Conservation (phyloP, 1,139 yeast genomes). For the Geotrichum aggregatum region DNA sequence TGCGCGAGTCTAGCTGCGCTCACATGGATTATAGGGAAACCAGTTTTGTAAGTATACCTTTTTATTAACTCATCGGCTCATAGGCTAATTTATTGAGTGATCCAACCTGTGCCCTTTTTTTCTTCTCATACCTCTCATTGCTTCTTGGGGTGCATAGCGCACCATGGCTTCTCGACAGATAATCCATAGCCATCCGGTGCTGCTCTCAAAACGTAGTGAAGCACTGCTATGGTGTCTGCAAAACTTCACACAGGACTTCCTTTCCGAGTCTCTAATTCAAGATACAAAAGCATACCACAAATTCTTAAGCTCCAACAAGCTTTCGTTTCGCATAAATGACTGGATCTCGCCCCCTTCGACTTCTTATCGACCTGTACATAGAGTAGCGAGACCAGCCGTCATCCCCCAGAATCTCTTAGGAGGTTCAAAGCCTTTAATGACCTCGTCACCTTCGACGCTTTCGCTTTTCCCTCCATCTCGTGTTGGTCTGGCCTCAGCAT, state of each 20-base stretch:
- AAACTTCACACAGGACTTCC: constrained; percentile 21
- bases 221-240: constrained; percentile 19
- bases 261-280: constrained; percentile 17
- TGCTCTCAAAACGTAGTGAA: constrained; percentile 15
- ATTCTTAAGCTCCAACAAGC: constrained; percentile 12
- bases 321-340: constrained; percentile 15
- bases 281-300: constrained; percentile 12
- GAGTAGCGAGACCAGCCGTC: neutral
- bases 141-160: constrained; percentile 15
- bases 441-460: neutral
- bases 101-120: neutral
- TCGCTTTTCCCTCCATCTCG: neutral
- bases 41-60: neutral
- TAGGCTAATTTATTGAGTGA: neutral
- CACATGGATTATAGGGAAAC: neutral
- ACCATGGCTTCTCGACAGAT: constrained; percentile 21
- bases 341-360: constrained; percentile 9
- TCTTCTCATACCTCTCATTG: neutral
- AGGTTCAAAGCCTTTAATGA: neutral
- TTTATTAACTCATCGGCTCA: neutral
- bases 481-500: neutral
- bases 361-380: neutral
- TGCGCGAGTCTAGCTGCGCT: neutral
- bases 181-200: constrained; percentile 15
- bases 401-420: neutral